Conservation (phyloP, 1,284 basidiomycete species). For the Cryptococcus sp. region DNA sequence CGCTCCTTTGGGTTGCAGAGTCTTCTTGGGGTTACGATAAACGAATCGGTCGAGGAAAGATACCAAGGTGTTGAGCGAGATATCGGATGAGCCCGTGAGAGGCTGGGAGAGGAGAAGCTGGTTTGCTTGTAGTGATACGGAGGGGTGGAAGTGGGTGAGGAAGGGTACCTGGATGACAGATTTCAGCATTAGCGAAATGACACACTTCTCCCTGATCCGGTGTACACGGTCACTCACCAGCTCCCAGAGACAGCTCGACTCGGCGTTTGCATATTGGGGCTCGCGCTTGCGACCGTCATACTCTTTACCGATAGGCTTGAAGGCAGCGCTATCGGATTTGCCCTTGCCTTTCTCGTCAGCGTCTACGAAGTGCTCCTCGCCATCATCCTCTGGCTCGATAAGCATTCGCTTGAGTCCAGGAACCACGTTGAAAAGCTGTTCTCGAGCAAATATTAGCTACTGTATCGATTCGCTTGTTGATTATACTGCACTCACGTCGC, state of each 20-base stretch:
- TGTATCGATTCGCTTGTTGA: background rate
- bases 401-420: slow-evolving; percentile 72
- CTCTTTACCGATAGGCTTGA: slow-evolving; percentile 1
- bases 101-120: slow-evolving; percentile 69
- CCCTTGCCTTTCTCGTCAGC: slow-evolving; percentile 26
- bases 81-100: slow-evolving; percentile 79
- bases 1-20: slow-evolving; percentile 64
- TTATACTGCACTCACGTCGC: slow-evolving; percentile 50
- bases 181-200: background rate
- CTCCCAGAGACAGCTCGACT: slow-evolving; percentile 83
- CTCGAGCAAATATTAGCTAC: slow-evolving; percentile 2
- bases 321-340: slow-evolving; percentile 19
- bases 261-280: slow-evolving; percentile 82
- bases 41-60: slow-evolving; percentile 89
- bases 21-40: slow-evolving; percentile 95
- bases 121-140: slow-evolving; percentile 79
- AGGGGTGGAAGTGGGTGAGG: slow-evolving; percentile 85
- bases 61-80: slow-evolving; percentile 87
- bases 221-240: slow-evolving; percentile 60
- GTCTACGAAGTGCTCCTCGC: slow-evolving; percentile 59
- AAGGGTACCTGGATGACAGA: slow-evolving; percentile 64
- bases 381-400: slow-evolving; percentile 55
- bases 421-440: slow-evolving; percentile 71
- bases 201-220: background rate
- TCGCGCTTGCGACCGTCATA: slow-evolving; percentile 92